These are phyloP conservation scores for Nectriaceae sp. DNA, from an alignment of 2,329 filamentous ascomycete species.

Conservation along the genomic window DNA sequence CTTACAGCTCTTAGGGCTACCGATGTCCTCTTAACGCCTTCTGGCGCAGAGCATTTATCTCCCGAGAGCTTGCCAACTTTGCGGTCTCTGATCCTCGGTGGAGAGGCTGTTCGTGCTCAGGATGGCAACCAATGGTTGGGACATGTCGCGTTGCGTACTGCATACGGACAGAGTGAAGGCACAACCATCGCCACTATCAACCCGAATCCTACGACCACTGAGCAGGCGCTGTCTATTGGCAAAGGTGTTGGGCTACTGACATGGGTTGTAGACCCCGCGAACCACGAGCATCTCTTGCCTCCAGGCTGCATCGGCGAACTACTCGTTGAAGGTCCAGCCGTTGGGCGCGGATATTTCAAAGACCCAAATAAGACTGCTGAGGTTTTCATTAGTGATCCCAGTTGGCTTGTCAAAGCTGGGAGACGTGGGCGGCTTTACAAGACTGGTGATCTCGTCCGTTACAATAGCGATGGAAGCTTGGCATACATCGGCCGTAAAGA, in stretches of 20 bases:
- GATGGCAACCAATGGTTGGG: no score
- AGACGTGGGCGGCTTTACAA: constrained; percentile 12
- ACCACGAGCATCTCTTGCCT: constrained; percentile 12
- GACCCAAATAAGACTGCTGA: constrained; percentile 42
- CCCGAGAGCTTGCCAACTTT: no score
- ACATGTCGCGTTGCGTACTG: no score
- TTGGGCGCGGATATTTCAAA: constrained; percentile 12
- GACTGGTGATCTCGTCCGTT: constrained; percentile 19
- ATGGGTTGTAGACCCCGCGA: constrained; percentile 10
- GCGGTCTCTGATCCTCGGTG: no score
- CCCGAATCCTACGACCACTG: constrained; percentile 4
- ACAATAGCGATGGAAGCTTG: constrained; percentile 15
- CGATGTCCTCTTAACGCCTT: no score
- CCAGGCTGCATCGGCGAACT: constrained; percentile 12
- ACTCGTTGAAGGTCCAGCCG: constrained; percentile 9
- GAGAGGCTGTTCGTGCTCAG: no score
- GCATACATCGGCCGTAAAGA: constrained; percentile 24
- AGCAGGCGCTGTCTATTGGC: constrained; percentile 5
- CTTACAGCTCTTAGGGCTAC: no score
- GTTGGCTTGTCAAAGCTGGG: constrained; percentile 3
- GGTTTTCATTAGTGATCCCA: constrained; percentile 3
- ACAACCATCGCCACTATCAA: constrained; percentile 2
- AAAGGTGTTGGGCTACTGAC: constrained; percentile 5
- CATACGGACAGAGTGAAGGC: constrained; percentile 8
- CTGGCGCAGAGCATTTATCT: no score